These are phyloP conservation scores for Russula virescens DNA, from an alignment of 768 basidiomycete genomes.

Conservation along the genomic window DNA sequence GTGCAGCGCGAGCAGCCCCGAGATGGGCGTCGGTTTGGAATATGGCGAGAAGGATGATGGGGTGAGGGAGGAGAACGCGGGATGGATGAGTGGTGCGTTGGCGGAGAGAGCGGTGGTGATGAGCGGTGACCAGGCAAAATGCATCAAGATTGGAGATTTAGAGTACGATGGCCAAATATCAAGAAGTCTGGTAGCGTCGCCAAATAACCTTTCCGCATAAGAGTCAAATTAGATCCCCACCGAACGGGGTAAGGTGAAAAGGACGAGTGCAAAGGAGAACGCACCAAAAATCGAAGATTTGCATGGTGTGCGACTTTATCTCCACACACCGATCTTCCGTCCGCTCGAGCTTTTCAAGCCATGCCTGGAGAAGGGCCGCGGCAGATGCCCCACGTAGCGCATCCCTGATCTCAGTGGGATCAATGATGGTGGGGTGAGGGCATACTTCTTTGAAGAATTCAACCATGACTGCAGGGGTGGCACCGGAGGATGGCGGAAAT, in stretches of 20 bases:
- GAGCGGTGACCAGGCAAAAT: slow-evolving; percentile 37
- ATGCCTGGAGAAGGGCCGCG: slow-evolving; percentile 33
- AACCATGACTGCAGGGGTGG: slow-evolving; percentile 34
- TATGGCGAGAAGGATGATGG: not conserved
- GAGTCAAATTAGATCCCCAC: not conserved
- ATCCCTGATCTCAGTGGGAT: slow-evolving; percentile 29
- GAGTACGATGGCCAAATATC: slow-evolving; percentile 33
- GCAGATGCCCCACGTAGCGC: slow-evolving; percentile 30
- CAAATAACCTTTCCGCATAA: slow-evolving; percentile 31
- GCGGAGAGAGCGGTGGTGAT: slow-evolving; percentile 31
- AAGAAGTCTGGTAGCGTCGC: slow-evolving; percentile 31
- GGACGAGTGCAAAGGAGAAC: slow-evolving; percentile 7
- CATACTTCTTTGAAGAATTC: slow-evolving; percentile 40
- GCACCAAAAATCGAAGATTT: slow-evolving; percentile 37
- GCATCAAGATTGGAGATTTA: slow-evolving; percentile 32
- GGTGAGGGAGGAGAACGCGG: slow-evolving; percentile 3
- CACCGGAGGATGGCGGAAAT: slow-evolving; percentile 31
- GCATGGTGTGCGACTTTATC: slow-evolving; percentile 32
- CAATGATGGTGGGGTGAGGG: slow-evolving; percentile 33
- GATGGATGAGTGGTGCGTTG: slow-evolving; percentile 30
- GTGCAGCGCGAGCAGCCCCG: slow-evolving; percentile 43
- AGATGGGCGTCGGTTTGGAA: slow-evolving; percentile 27
- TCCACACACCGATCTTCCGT: slow-evolving; percentile 39
- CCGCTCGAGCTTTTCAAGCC: slow-evolving; percentile 33
- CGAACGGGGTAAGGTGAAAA: not conserved